Base-by-base conservation (phyloP, 164 flowering plant genomes). In the Dillenia suffruticosa region DNA sequence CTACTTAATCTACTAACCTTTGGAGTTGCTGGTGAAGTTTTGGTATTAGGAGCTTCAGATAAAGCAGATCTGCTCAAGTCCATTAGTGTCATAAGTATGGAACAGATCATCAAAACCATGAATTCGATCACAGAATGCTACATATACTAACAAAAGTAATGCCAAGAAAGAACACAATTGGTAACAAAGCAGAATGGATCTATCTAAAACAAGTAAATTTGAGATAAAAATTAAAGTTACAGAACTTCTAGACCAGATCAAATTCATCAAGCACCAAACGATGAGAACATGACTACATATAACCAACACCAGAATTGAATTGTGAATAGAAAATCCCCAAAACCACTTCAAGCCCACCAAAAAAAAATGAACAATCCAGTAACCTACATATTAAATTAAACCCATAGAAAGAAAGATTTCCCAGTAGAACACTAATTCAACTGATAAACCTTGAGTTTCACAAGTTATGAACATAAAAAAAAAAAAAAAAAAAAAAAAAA, bases 1-100 rank as follows among this genome's bases (percentile, higher is more conserved):
- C 75, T 77, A 72, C 72, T 66, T 17, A 78, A 11, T 76, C 76
- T 88, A 57, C 76, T 76, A 46, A 76, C 77, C 66, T 81, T 86
- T 10, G 98, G 84, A 64, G 88, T 81, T 61, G 85, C 83, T 44
- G 87, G 86, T 55, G 95, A 64, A 49, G 81, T 65, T 66, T 86
- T 90, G 81, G 68, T 79, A 24, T 60, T 78, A 8, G 85, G 74
- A 71, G 83, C 72, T 67, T 85, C 92, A 58, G 84, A 69, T 58
- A 77, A 74, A 51, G 76, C 70, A 76, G 96, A 79, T 82, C 96
- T 92, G 83, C 57, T 59, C 54, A 65, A 61, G 12, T 60, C 48
- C 67, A 68, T 63, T 55, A 66, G 47, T 48, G 15, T 32, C 67
- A 75, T 24, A 64, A 58, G 65, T 50, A 14, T 56, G 65, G 50